Evolutionary conservation across 1,139 yeast genomes (phyloP), one percentile per base, ranked within the genome.

Genomic region (Diutina siamensis): DNA sequence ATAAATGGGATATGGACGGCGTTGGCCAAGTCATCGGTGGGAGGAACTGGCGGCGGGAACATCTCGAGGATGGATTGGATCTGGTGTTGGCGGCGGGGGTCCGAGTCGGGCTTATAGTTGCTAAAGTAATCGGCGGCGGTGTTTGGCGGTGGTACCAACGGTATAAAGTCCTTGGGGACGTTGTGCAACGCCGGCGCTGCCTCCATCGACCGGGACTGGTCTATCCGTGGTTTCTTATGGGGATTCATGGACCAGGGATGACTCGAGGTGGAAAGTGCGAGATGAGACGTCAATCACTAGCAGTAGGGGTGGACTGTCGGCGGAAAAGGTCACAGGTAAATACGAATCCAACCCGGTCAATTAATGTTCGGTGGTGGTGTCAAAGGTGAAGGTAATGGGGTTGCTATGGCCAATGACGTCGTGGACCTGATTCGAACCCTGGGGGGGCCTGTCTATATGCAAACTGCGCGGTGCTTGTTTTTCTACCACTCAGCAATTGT

Each of bases 41-140:
- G 53, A 17, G 54, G 50, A 27, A 35, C 40, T 4, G 76, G 76
- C 0, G 76, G 76, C 1, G 74, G 74, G 50, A 66, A 68, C 44
- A 57, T 55, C 46, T 51, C 53, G 18, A 63, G 48, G 3, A 66
- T 64, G 4, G 58, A 57, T 17, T 50, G 47, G 15, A 65, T 53
- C 50, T 68, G 72, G 8, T 50, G 40, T 17, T 47, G 41, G 15
- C 57, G 46, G 3, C 53, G 41, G 2, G 53, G 52, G 40, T 58
- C 56, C 2, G 46, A 44, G 41, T 60, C 57, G 4, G 58, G 49
- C 10, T 53, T 53, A 36, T 67, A 53, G 48, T 70, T 74, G 5
- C 67, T 57, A 52, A 65, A 71, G 51, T 67, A 70, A 51, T 69
- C 68, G 18, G 52, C 45, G 1, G 53, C 51, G 15, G 53, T 51